Conservation (phyloP, 1,284 basidiomycete genomes). For the Gymnopus androsaceus region DNA sequence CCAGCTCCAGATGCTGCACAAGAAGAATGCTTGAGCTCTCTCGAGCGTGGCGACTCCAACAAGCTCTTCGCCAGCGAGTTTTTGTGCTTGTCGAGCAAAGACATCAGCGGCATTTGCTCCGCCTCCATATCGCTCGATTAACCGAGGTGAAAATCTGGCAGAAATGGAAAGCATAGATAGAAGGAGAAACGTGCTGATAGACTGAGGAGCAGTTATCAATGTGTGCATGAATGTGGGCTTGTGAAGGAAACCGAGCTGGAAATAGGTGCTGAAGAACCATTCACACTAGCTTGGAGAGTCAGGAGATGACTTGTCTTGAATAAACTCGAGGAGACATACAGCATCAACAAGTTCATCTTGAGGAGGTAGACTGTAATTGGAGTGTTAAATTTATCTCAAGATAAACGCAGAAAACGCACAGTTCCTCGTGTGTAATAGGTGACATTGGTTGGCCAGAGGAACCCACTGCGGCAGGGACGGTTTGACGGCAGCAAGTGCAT, state of each 20-base stretch:
- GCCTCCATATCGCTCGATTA: constrained; percentile 17
- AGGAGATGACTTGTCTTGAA: no score
- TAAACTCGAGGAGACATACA: no score
- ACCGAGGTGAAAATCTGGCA: constrained; percentile 19
- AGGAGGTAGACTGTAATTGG: constrained; percentile 15
- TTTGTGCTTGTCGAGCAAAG: constrained; percentile 20
- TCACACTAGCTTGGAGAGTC: no score
- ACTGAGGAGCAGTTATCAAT: constrained; percentile 15
- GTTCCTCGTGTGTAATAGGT: background rate
- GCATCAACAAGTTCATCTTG: constrained; percentile 20
- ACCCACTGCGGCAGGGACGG: constrained; percentile 4
- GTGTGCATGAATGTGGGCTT: constrained; percentile 23
- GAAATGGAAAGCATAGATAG: constrained; percentile 22
- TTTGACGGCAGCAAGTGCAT: constrained; percentile 16
- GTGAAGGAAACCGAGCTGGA: constrained; percentile 21
- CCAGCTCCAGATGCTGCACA: constrained; percentile 23
- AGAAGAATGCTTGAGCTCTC: constrained; percentile 21
- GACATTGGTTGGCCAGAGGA: background rate
- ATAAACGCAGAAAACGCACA: background rate
- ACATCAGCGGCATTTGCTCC: constrained; percentile 16
- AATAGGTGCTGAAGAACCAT: constrained; percentile 18
- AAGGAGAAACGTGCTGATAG: constrained; percentile 19
- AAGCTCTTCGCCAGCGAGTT: constrained; percentile 19
- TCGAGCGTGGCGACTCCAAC: constrained; percentile 17
- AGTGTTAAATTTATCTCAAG: background rate